A percentile compares a stretch with the other conserved stretches of the same genome.
phyloP scores from a whole-genome alignment of 352 stramenopile species.

The Phytopythium delawarense region DNA sequence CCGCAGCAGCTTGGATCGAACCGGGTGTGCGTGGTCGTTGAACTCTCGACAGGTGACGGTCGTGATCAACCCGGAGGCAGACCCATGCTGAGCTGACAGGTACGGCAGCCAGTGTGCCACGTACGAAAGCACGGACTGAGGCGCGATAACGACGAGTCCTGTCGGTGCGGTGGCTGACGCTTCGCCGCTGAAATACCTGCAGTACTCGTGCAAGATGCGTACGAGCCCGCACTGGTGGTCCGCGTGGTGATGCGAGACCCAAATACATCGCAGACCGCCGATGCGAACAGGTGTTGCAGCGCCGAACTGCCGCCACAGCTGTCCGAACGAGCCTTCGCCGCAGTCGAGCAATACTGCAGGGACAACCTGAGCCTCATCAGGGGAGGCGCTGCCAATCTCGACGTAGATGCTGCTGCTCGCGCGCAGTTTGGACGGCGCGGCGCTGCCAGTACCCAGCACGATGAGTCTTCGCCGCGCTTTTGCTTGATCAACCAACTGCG shows the following conservation, averaged over 20 bases:
- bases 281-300: conserved; percentile 33
- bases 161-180: background rate
- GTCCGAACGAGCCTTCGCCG: conserved; percentile 93
- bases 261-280: conserved; percentile 84
- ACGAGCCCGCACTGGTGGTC: conserved; percentile 96
- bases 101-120: conserved; percentile 42
- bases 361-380: conserved; percentile 5
- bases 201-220: conserved; percentile 79
- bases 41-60: conserved; percentile 50
- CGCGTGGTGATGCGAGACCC: conserved; percentile 96
- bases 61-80: conserved; percentile 16
- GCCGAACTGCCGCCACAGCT: conserved; percentile 79
- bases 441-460: conserved; percentile 95
- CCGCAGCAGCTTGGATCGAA: conserved; percentile 21
- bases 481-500: background rate
- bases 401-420: conserved; percentile 95
- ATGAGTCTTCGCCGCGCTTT: conserved; percentile 40
- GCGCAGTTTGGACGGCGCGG: conserved; percentile 95
- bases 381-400: conserved; percentile 24
- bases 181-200: conserved; percentile 18
- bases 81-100: conserved; percentile 7
- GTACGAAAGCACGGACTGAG: conserved; percentile 53
- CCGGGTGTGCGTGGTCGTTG: conserved; percentile 31
- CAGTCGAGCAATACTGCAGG: conserved; percentile 89
- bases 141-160: conserved; percentile 40